Evolutionary conservation across 2,329 filamentous ascomycete genomes (phyloP).

Genomic region (Fusarium lyarnte): DNA sequence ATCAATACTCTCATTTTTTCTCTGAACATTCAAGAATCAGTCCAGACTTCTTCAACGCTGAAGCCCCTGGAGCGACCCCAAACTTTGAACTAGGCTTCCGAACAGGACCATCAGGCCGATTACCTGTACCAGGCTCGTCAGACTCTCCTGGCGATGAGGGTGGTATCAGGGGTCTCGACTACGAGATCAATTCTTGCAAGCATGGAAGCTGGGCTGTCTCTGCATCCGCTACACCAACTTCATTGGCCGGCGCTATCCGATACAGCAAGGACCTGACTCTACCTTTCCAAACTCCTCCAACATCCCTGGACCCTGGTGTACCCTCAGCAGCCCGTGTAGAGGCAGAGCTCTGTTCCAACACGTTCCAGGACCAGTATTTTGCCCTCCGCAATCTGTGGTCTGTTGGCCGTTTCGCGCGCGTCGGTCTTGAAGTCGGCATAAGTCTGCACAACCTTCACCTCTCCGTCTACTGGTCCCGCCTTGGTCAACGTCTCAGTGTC

Average conservation of each 20-base stretch:
- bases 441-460: slow-evolving; percentile 54
- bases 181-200: slow-evolving; percentile 40
- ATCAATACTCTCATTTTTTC: slow-evolving; percentile 47
- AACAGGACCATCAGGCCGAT: slow-evolving; percentile 33
- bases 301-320: slow-evolving; percentile 13
- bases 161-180: slow-evolving; percentile 53
- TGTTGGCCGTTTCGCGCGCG: slow-evolving; percentile 52
- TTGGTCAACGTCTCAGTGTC: slow-evolving; percentile 56
- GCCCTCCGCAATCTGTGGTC: slow-evolving; percentile 56
- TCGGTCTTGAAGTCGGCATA: slow-evolving; percentile 57
- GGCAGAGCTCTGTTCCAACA: slow-evolving; percentile 53
- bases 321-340: slow-evolving; percentile 51
- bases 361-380: slow-evolving; percentile 50
- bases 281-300: slow-evolving; percentile 34
- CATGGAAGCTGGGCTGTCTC: slow-evolving; percentile 55
- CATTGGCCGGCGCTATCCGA: slow-evolving; percentile 49
- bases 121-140: slow-evolving; percentile 13
- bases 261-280: slow-evolving; percentile 47
- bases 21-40: slow-evolving; percentile 47
- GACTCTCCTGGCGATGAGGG: slow-evolving; percentile 37
- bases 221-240: slow-evolving; percentile 42
- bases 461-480: slow-evolving; percentile 59
- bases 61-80: slow-evolving; percentile 46
- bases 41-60: slow-evolving; percentile 43
- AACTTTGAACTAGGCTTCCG: slow-evolving; percentile 56